A percentile compares a stretch with the other conserved stretches of the same genome.
Conservation (phyloP, 2,329 filamentous ascomycete genomes). For the Sporothrix schenckii region DNA sequence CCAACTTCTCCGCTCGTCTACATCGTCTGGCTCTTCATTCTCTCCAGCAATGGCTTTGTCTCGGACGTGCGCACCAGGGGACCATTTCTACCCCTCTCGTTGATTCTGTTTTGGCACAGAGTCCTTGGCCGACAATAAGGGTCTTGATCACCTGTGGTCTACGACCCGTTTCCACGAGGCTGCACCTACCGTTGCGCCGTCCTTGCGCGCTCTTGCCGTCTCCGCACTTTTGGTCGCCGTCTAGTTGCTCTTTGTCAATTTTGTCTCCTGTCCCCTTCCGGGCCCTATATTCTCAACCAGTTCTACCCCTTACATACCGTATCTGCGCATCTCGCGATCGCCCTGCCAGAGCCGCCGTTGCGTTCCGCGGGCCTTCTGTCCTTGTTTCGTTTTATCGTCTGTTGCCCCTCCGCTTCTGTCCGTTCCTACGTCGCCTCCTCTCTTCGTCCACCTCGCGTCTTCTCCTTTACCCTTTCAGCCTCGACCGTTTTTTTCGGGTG, state of each 20-base stretch:
- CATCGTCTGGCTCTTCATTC: not conserved
- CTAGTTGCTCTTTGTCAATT: not conserved
- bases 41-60: not conserved
- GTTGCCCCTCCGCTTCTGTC: not conserved
- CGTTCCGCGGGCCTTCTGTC: not conserved
- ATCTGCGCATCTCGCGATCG: not conserved
- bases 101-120: constrained; percentile 1
- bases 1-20: not conserved
- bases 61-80: not conserved
- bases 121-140: constrained; percentile 12
- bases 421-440: not conserved
- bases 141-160: not conserved
- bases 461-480: not conserved
- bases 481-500: not conserved
- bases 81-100: constrained; percentile 1
- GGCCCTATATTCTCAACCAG: not conserved
- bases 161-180: not conserved
- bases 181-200: not conserved
- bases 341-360: not conserved
- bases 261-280: not conserved
- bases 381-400: not conserved
- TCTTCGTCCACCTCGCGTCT: not conserved
- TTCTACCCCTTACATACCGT: not conserved
- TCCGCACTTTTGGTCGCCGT: not conserved
- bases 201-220: not conserved